A percentile compares a stretch with the other conserved stretches of the same genome.
Conservation (phyloP, 2,329 filamentous ascomycete genomes). For the Stagonosporopsis tanaceti region DNA sequence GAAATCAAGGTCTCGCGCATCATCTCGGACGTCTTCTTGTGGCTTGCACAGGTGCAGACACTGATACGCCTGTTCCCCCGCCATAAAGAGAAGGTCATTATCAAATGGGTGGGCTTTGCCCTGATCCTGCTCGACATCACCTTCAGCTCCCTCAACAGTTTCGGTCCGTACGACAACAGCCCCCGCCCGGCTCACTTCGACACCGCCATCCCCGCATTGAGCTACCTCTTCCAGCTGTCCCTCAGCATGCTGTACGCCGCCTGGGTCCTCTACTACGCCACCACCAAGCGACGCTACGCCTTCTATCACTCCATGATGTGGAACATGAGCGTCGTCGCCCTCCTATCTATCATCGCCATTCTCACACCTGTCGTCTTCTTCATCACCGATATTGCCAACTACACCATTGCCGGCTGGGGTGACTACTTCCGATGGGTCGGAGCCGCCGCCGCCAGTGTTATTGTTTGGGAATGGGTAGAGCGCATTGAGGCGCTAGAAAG, state of each 20-base stretch:
- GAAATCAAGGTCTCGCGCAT: slow-evolving; percentile 90
- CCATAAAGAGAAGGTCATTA: slow-evolving; percentile 96
- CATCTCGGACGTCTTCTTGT: slow-evolving; percentile 94
- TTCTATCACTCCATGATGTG: slow-evolving; percentile 92
- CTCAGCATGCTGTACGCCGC: slow-evolving; percentile 88
- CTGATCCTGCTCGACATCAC: slow-evolving; percentile 89
- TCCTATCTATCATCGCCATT: slow-evolving; percentile 81
- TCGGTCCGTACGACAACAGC: slow-evolving; percentile 64
- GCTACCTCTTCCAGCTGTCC: slow-evolving; percentile 87
- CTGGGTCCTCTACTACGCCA: slow-evolving; percentile 91
- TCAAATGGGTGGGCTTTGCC: slow-evolving; percentile 97
- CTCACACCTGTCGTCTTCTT: slow-evolving; percentile 93
- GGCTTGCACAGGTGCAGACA: slow-evolving; percentile 97
- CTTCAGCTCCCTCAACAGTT: slow-evolving; percentile 92
- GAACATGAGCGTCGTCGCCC: slow-evolving; percentile 82
- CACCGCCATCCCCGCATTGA: slow-evolving; percentile 88
- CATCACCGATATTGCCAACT: slow-evolving; percentile 85
- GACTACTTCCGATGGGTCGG: slow-evolving; percentile 98
- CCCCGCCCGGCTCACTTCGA: slow-evolving; percentile 78
- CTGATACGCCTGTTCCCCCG: slow-evolving; percentile 94
- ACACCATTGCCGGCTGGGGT: slow-evolving; percentile 88
- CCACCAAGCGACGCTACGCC: slow-evolving; percentile 90
- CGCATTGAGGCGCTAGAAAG: slow-evolving; percentile 90
- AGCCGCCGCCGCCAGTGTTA: slow-evolving; percentile 90
- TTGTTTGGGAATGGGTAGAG: slow-evolving; percentile 98